Evolutionary conservation across 768 basidiomycete genomes (phyloP), one percentile per base, ranked within the genome.

Genomic region (Russula earlei): DNA sequence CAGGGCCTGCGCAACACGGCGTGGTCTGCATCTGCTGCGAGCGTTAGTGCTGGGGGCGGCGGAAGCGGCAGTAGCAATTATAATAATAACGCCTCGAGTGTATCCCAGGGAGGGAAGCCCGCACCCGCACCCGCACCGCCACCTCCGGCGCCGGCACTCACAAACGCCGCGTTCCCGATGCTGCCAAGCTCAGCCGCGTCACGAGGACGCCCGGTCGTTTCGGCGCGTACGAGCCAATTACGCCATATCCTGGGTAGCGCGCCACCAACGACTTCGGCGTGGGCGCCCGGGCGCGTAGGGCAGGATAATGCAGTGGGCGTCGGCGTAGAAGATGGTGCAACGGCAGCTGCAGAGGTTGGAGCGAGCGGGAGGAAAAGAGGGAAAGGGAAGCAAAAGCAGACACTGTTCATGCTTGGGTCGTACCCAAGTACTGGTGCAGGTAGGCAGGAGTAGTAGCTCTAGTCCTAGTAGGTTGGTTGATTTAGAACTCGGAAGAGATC

Each of bases 361-460:
- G 56, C 49, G 19, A 66, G 60, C 0, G 84, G 80, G 62, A 80
- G 80, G 33, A 87, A 82, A 75, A 91, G 88, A 69, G 78, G 80
- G 0, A 92, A 91, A 66, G 82, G 82, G 1, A 90, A 91, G 69
- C 81, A 82, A 67, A 91, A 91, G 71, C 87, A 91, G 75, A 91
- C 82, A 9, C 68, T 93, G 61, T 92, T 91, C 64, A 90, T 75
- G 20, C 56, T 82, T 38, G 79, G 80, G 9, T 71, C 76, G 15
- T 78, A 77, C 63, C 77, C 77, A 40, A 65, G 70, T n/a, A 69
- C 49, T 51, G 54, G 53, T 38, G 20, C 44, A 0, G 42, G 55
- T 29, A 56, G 49, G 24, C 36, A 49, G 33, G 34, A 31, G 2
- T 45, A 53, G 37, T 33, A 15, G n/a, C n/a, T n/a, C n/a, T n/a